These are phyloP conservation scores for Sporothrix curviconia DNA, from an alignment of 2,329 filamentous ascomycete genomes.

Conservation along the genomic window DNA sequence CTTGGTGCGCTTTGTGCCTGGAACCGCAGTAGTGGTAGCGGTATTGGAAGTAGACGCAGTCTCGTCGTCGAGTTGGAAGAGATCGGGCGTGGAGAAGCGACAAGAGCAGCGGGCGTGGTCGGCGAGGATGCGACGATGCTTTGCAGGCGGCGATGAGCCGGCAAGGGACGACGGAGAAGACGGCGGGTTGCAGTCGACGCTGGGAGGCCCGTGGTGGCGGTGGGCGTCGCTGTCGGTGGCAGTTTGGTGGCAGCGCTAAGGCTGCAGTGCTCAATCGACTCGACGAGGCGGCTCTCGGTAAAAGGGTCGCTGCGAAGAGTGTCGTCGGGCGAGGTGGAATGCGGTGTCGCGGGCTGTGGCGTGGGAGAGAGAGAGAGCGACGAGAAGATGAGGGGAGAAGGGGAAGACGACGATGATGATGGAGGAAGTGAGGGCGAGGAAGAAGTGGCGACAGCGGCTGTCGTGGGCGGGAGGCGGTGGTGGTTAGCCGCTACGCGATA, in stretches of 20 bases:
- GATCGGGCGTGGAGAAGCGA: conserved; percentile 15
- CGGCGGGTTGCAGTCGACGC: neutral
- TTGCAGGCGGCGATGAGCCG: neutral
- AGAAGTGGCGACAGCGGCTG: neutral
- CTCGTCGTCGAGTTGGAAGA: conserved; percentile 45
- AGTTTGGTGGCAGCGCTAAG: conserved; percentile 25
- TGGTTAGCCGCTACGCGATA: conserved; percentile 5
- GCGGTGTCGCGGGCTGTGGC: conserved; percentile 40
- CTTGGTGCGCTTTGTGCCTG: conserved; percentile 21
- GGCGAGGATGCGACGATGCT: conserved; percentile 12
- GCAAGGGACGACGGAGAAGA: conserved; percentile 4
- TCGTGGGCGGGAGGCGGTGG: neutral
- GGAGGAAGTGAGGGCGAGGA: neutral
- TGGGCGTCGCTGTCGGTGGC: neutral
- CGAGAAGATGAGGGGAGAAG: conserved; percentile 25
- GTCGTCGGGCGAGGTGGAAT: conserved; percentile 27
- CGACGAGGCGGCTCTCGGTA: conserved; percentile 23
- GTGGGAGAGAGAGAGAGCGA: conserved; percentile 34
- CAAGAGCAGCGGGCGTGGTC: neutral
- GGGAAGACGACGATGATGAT: conserved; percentile 1
- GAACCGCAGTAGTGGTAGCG: too few species aligned
- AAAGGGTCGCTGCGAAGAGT: conserved; percentile 16
- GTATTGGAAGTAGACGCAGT: too few species aligned
- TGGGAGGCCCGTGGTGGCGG: neutral
- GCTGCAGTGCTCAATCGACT: conserved; percentile 27